Evolutionary conservation across 2,329 filamentous ascomycete species (phyloP).

Genomic region (Fusarium ambrosium): DNA sequence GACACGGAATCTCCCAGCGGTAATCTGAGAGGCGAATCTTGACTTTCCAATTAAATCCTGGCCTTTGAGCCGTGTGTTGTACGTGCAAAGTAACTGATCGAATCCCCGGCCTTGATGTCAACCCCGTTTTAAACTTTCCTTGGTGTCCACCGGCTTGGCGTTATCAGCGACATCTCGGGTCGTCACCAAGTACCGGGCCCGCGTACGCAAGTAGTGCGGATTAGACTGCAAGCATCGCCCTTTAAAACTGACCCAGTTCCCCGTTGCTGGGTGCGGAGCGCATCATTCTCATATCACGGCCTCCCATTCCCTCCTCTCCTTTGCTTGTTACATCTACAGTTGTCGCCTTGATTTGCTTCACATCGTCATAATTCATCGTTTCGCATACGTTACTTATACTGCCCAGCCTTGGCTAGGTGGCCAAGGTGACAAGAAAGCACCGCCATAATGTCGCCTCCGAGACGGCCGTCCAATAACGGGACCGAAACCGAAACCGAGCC

Average conservation of each 20-base stretch:
- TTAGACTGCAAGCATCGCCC: slow-evolving; percentile 15
- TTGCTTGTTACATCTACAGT: neutral
- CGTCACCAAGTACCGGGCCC: slow-evolving; percentile 2
- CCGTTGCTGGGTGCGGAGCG: slow-evolving; percentile 30
- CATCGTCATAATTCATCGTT: slow-evolving; percentile 14
- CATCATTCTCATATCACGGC: slow-evolving; percentile 21
- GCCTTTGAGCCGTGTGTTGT: neutral
- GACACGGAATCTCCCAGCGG: neutral
- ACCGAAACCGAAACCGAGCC: slow-evolving; percentile 39
- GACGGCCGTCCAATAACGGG: slow-evolving; percentile 34
- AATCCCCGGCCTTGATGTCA: neutral
- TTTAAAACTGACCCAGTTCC: slow-evolving; percentile 25
- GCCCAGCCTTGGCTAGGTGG: slow-evolving; percentile 1
- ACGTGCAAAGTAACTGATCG: neutral
- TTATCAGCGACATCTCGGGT: neutral
- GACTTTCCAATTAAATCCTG: neutral
- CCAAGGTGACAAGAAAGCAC: slow-evolving; percentile 15
- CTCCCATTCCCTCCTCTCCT: slow-evolving; percentile 22
- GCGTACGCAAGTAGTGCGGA: slow-evolving; percentile 5
- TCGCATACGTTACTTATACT: neutral
- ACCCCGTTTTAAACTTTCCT: neutral
- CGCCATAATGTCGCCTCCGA: slow-evolving; percentile 32
- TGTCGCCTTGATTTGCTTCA: neutral
- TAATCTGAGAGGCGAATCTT: neutral
- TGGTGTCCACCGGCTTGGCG: neutral